Evolutionary conservation across 352 stramenopile genomes (phyloP).

Genomic region (Phytophthora pinifolia): DNA sequence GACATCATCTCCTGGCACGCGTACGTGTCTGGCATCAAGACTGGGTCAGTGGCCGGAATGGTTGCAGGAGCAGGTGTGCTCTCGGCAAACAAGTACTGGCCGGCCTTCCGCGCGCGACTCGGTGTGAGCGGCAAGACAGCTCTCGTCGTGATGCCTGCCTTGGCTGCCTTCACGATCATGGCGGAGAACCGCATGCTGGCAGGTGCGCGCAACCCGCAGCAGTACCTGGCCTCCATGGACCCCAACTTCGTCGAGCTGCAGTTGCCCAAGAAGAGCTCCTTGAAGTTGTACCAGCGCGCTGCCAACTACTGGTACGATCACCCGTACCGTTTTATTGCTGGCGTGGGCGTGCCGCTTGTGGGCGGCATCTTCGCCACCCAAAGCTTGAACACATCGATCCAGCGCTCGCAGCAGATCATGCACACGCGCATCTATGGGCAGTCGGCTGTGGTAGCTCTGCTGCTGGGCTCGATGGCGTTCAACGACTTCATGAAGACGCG

Average conservation of each 20-base stretch:
- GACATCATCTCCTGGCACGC: conserved; percentile 42
- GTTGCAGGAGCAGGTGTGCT: conserved; percentile 32
- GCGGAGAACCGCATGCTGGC: conserved; percentile 48
- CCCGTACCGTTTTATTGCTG: conserved; percentile 51
- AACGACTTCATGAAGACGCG: conserved; percentile 67
- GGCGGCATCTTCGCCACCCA: conserved; percentile 59
- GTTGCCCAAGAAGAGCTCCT: conserved; percentile 23
- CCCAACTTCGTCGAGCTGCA: conserved; percentile 32
- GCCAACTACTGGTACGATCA: conserved; percentile 73
- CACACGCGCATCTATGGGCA: conserved; percentile 76
- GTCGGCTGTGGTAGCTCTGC: conserved; percentile 46
- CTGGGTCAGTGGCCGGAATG: conserved; percentile 31
- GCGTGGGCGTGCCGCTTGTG: conserved; percentile 55
- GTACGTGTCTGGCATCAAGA: conserved; percentile 40
- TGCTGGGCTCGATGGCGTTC: conserved; percentile 71
- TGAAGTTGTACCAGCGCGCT: conserved; percentile 46
- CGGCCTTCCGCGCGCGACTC: conserved; percentile 55
- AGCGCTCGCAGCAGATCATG: conserved; percentile 74
- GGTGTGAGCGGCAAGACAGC: conserved; percentile 65
- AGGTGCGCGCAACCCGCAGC: conserved; percentile 59
- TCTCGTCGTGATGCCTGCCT: conserved; percentile 46
- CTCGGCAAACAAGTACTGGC: conserved; percentile 49
- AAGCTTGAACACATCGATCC: conserved; percentile 53
- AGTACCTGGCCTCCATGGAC: conserved; percentile 55
- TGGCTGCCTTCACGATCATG: conserved; percentile 55